Percentiles rank a stretch among this genome's conserved stretches.
These are phyloP conservation scores for Chaetoceros muelleri DNA, from an alignment of 108 stramenopile species.

Conservation along the genomic window DNA sequence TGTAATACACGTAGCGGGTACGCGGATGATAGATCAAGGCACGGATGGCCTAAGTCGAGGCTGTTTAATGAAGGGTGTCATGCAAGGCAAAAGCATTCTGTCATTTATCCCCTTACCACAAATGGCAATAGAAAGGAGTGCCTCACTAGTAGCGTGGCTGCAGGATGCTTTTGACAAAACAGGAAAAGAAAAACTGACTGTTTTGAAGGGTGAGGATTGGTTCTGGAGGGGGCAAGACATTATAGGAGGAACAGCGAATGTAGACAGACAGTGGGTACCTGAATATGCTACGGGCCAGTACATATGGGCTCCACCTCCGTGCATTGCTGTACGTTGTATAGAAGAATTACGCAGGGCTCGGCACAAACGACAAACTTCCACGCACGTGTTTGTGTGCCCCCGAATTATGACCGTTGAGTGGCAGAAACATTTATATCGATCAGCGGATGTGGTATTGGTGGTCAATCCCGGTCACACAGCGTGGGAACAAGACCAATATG, in stretches of 20 bases:
- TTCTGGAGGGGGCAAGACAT: too few species aligned
- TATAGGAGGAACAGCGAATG: too few species aligned
- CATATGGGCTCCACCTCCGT: slow-evolving; percentile 30
- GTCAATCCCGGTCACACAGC: slow-evolving; percentile 4
- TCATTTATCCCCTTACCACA: slow-evolving; percentile 14
- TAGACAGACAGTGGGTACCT: slow-evolving; percentile 19
- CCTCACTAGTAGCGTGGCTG: slow-evolving; percentile 13
- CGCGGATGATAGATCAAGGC: slow-evolving; percentile 10
- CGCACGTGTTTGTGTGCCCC: too few species aligned
- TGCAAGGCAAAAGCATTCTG: slow-evolving; percentile 13
- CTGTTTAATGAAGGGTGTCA: slow-evolving; percentile 8
- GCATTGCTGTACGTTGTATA: slow-evolving; percentile 14
- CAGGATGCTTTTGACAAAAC: too few species aligned
- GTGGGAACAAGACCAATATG: slow-evolving; percentile 13
- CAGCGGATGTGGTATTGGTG: slow-evolving; percentile 8
- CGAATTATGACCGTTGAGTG: too few species aligned
- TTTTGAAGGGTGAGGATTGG: too few species aligned
- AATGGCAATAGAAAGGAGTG: slow-evolving; percentile 15
- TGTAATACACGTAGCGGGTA: slow-evolving; percentile 11
- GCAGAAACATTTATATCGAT: slow-evolving; percentile 13
- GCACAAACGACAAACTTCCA: slow-evolving; percentile 13
- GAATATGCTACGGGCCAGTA: neutral
- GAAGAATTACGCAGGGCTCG: slow-evolving; percentile 16
- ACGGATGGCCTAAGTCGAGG: slow-evolving; percentile 18
- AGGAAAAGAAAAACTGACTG: too few species aligned